Evolutionary conservation across 2,329 filamentous ascomycete species (phyloP), one percentile per base, ranked within the genome.

Genomic region (Diaporthe destruens): DNA sequence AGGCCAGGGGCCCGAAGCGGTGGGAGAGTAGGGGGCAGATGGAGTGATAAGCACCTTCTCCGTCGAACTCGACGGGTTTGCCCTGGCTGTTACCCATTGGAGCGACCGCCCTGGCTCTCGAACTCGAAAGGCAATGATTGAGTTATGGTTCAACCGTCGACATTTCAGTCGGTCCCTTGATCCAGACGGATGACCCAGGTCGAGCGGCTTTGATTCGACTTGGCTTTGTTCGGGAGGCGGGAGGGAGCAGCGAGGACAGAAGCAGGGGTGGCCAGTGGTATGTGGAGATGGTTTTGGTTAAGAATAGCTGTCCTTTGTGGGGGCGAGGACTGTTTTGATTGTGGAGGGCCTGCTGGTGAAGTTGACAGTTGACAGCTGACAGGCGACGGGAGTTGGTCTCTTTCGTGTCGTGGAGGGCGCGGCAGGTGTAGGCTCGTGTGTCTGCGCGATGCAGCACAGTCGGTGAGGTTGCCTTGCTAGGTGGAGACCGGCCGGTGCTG

Each of bases 41-140:
- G 42, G 51, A 55, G 51, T 55, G 47, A 68, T 74, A 86, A 90
- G 80, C 86, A 97, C 95, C 94, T 92, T 98, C 94, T 86, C 97
- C 95, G 85, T 93, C 94, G 85, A 95, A 92, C 82, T 95, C 92
- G 85, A 97, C 90, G 84, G 94, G 94, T 84, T 98, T 98, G 84
- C 95, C 95, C 84, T 96, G 95, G 81, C 92, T 93, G 86, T 98
- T 98, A 82, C 96, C 96, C 96, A 98, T 98, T 74, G 71, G 71
- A 72, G 73, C 73, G 71, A 72, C 71, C 67, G 71, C 71, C 73
- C 67, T 69, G 61, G 66, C 71, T 74, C 57, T 71, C 71, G 59
- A 72, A 63, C 59, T 71, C 66, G 68, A 61, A 70, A 59, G 44
- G 36, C 56, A 51, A 59, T 70, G 55, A 53, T 70, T 61, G 56